Evolutionary conservation across 257 asterid species (phyloP).

Genomic region (Salvia splendens): DNA sequence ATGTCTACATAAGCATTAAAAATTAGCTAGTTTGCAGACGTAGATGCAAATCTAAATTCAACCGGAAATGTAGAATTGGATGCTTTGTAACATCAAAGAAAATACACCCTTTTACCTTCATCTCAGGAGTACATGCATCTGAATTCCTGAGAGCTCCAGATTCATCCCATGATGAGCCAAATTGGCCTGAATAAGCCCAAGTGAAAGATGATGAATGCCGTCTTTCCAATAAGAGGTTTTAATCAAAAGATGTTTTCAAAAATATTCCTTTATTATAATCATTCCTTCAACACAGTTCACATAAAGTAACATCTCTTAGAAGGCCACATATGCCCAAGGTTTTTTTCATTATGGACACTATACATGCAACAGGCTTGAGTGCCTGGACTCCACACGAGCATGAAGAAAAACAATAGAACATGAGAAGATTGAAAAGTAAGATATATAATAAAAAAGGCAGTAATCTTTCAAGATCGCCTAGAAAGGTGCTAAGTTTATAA

Average conservation of each 20-base stretch:
- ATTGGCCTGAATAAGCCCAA: slow-evolving; percentile 41
- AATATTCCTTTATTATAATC: neutral
- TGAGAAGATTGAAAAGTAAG: slow-evolving; percentile 10
- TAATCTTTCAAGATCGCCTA: neutral
- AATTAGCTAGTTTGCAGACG: slow-evolving; percentile 22
- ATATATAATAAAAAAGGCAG: neutral
- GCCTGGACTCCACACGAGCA: slow-evolving; percentile 10
- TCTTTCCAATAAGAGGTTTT: slow-evolving; percentile 13
- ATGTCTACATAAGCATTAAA: slow-evolving; percentile 49
- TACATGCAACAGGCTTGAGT: slow-evolving; percentile 16
- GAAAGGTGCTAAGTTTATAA: slow-evolving; percentile 6
- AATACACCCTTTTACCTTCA: slow-evolving; percentile 52
- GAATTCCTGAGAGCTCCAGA: slow-evolving; percentile 47
- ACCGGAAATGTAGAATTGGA: slow-evolving; percentile 18
- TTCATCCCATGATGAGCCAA: slow-evolving; percentile 46
- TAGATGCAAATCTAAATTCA: slow-evolving; percentile 17
- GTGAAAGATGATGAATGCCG: slow-evolving; percentile 25
- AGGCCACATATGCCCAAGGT: slow-evolving; percentile 10
- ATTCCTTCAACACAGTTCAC: slow-evolving; percentile 17
- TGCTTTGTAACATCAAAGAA: slow-evolving; percentile 31
- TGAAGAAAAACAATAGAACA: slow-evolving; percentile 4
- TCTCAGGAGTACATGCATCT: slow-evolving; percentile 60
- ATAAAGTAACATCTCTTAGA: slow-evolving; percentile 13
- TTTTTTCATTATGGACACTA: slow-evolving; percentile 1
- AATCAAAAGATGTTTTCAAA: slow-evolving; percentile 14